phyloP scores from a whole-genome alignment of 2,329 filamentous ascomycete genomes.

The Eutypa lata region DNA sequence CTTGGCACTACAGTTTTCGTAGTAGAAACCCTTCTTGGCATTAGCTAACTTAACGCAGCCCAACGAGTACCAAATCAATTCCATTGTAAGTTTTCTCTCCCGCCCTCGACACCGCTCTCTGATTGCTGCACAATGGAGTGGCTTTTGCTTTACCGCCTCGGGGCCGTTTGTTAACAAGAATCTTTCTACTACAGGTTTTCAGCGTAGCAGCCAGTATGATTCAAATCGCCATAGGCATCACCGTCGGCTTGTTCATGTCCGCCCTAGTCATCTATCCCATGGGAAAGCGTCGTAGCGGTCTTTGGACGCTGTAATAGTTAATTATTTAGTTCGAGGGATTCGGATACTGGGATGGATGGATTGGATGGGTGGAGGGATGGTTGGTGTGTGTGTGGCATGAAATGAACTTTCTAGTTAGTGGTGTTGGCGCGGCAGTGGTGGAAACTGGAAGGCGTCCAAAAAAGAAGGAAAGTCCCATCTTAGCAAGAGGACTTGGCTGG shows the following conservation, averaged over 20 bases:
- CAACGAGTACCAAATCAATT: conserved; percentile 4
- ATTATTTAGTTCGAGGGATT: too few relatives aligned
- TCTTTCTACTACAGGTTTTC: conserved; percentile 30
- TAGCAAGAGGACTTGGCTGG: too few relatives aligned
- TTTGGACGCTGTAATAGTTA: conserved; percentile 33
- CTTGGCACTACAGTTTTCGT: neutral
- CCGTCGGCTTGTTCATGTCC: conserved; percentile 57
- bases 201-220: conserved; percentile 56
- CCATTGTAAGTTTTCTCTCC: conserved; percentile 2
- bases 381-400: too few relatives aligned
- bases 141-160: too few relatives aligned
- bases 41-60: conserved; percentile 4
- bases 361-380: too few relatives aligned
- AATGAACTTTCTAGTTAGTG: too few relatives aligned
- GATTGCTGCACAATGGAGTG: too few relatives aligned
- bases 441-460: too few relatives aligned
- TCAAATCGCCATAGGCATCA: conserved; percentile 60
- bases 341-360: too few relatives aligned
- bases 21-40: neutral
- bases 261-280: conserved; percentile 54
- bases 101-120: neutral
- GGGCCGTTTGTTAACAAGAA: neutral
- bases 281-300: conserved; percentile 55
- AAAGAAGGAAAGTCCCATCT: too few relatives aligned
- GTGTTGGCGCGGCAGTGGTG: too few relatives aligned